Evolutionary conservation across 371 early-diverging fungal genomes (phyloP), one percentile per base, ranked within the genome.

Genomic region (Rhizopus sp.): DNA sequence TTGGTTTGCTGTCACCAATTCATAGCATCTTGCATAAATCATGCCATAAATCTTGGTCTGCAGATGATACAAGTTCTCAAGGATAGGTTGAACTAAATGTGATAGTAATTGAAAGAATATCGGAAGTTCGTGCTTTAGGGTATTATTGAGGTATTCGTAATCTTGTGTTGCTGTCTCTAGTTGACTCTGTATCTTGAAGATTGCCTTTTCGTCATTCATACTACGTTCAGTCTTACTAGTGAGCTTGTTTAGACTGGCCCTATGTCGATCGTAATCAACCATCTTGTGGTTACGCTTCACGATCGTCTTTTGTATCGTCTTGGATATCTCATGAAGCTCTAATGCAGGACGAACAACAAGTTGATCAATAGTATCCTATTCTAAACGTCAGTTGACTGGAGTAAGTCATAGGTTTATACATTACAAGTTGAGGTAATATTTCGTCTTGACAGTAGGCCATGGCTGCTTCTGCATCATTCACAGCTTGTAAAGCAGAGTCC

Each of bases 261-360:
- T 73, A 69, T 84, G 81, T 34, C 93, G 86, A 62, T 93, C 93
- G 68, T 85, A 92, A 74, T 93, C 93, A 38, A 91, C 63, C 42
- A 87, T 68, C 66, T 93, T 93, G 71, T 89, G 92, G 29, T 80
- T 76, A 8, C 92, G 84, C 66, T 93, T 93, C 9, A 72, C 75
- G 10, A 91, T 87, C 3, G 87, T 73, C 57, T 83, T 88, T 54
- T 83, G 83, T 39, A 93, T 85, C 31, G 63, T 42, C 53, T 86
- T 86, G 60, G 86, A 65, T 34, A 92, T 64, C 9, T 70, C 67
- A 39, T 84, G 68, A 49, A 88, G 72, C 55, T 91, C 91, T 10
- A 58, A 50, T 34, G 83, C 59, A 1, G 92, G 92, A 12, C 73
- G 66, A n/a, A 91, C 80, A 7, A 93, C 78, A 23, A 70, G 69